Base-by-base conservation (phyloP, 495 filamentous ascomycete genomes). In the Daldinia vernicosa region DNA sequence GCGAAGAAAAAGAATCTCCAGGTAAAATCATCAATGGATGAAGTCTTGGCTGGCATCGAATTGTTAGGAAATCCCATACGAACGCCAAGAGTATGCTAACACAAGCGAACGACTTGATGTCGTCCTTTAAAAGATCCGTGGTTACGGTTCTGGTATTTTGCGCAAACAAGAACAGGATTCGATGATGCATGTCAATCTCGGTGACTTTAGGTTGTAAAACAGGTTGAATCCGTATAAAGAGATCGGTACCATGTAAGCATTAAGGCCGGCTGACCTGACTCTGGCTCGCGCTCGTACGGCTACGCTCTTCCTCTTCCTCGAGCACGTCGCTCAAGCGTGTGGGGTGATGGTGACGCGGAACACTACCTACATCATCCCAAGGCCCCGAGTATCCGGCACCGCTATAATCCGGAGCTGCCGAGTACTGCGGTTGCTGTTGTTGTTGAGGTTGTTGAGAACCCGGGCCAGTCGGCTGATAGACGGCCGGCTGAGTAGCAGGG, bases 291-390 rank as follows among this genome's bases (percentile, higher is more conserved):
- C 84, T 86, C 3, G 86, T 87, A 6, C 86, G 81, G 65, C 91
- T 90, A 39, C 87, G 81, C 78, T 94, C 92, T 61, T 97, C 91
- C 72, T 92, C 89, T 45, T 89, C 89, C 68, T 99, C 95, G 9
- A 95, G 84, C 11, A 99, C 94, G 83, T 99, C 95, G 76, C 95
- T 98, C 63, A 99, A 81, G 59, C 95, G 84, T 3, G 95, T 98
- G 0, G 95, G 95, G 80, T 98, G 95, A 74, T 97, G 94, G 81
- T 98, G 95, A 54, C 94, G 85, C n/a, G 91, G 88, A 12, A 56
- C 67, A 63, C 93, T 87, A 6, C 63, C 67, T 60, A 93, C 86
- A 9, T 80, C 80, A 58, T 95, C 93, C 94, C 94, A 98, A 0
- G 84, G 78, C 1, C 83, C 85, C 8, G 90, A 89, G 81, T 91